Evolutionary conservation across 1,284 basidiomycete species (phyloP).

Genomic region (Sphagnurus paluster): DNA sequence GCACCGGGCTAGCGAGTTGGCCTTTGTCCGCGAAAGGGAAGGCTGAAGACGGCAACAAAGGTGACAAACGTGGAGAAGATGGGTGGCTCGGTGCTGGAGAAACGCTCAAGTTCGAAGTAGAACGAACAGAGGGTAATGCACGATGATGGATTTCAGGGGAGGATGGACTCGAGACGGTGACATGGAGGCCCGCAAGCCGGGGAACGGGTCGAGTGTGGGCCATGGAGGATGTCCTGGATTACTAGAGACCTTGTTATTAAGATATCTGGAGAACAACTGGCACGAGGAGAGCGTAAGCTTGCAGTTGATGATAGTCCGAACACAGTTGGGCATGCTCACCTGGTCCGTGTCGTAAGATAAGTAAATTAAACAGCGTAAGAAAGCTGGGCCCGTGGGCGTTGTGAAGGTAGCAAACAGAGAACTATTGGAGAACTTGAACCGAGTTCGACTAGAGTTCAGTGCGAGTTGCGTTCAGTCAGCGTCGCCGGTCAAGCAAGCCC

Average conservation of each 20-base stretch:
- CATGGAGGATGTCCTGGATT: constrained; percentile 7
- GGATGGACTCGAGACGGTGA: constrained; percentile 14
- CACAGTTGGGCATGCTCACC: constrained; percentile 6
- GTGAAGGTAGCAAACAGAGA: constrained; percentile 3
- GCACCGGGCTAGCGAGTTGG: constrained; percentile 15
- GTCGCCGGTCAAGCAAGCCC: constrained; percentile 10
- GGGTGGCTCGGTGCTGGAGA: constrained; percentile 24
- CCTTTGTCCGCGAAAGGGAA: constrained; percentile 32
- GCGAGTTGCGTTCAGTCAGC: constrained; percentile 1
- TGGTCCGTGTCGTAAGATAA: constrained; percentile 7
- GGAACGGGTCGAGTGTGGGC: constrained; percentile 16
- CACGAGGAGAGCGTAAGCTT: too few species aligned
- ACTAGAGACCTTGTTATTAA: constrained; percentile 5
- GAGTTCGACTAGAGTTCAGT: constrained; percentile 13
- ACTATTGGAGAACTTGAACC: not conserved
- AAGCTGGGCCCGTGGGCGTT: constrained; percentile 8
- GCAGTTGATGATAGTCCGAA: too few species aligned
- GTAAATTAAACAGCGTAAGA: constrained; percentile 5
- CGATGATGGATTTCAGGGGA: constrained; percentile 39
- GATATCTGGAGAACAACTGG: constrained; percentile 7
- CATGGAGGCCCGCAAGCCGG: constrained; percentile 10
- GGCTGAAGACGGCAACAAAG: constrained; percentile 38
- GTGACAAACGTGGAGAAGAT: constrained; percentile 39
- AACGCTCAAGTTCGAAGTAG: constrained; percentile 29
- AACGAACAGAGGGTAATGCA: constrained; percentile 35